These are phyloP conservation scores for Phytophthora tubulina DNA, from an alignment of 352 stramenopile genomes.

Conservation along the genomic window DNA sequence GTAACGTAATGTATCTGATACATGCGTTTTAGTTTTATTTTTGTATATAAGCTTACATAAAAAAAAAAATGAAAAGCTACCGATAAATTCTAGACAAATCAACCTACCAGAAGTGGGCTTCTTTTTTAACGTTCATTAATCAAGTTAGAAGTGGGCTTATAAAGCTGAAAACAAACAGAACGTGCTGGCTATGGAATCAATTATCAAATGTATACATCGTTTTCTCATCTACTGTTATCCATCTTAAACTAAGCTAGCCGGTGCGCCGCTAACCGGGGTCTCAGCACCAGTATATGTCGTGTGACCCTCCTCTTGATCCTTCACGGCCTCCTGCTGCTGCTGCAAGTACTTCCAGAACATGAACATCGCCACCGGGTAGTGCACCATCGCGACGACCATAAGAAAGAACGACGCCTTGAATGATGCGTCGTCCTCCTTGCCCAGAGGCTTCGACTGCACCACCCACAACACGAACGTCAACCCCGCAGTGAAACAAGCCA, in stretches of 20 bases:
- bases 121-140: too few species aligned
- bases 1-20: too few species aligned
- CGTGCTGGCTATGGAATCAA: too few species aligned
- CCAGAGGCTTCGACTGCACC: slow-evolving; percentile 53
- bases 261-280: slow-evolving; percentile 15
- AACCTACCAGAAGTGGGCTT: too few species aligned
- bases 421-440: slow-evolving; percentile 60
- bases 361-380: slow-evolving; percentile 53
- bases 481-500: slow-evolving; percentile 22
- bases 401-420: slow-evolving; percentile 64
- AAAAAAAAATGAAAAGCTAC: too few species aligned
- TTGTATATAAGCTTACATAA: too few species aligned
- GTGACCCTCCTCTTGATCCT: slow-evolving; percentile 14
- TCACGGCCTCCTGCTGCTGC: slow-evolving; percentile 7
- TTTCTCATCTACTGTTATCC: neutral
- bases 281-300: slow-evolving; percentile 18
- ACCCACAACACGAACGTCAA: slow-evolving; percentile 53
- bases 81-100: too few species aligned
- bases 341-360: slow-evolving; percentile 44
- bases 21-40: too few species aligned
- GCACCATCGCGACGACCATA: slow-evolving; percentile 64
- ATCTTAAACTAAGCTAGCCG: neutral
- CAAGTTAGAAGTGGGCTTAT: too few species aligned
- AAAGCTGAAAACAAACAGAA: too few species aligned
- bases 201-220: too few species aligned